Evolutionary conservation across 768 basidiomycete genomes (phyloP).

Genomic region (Crepidotus variabilis): DNA sequence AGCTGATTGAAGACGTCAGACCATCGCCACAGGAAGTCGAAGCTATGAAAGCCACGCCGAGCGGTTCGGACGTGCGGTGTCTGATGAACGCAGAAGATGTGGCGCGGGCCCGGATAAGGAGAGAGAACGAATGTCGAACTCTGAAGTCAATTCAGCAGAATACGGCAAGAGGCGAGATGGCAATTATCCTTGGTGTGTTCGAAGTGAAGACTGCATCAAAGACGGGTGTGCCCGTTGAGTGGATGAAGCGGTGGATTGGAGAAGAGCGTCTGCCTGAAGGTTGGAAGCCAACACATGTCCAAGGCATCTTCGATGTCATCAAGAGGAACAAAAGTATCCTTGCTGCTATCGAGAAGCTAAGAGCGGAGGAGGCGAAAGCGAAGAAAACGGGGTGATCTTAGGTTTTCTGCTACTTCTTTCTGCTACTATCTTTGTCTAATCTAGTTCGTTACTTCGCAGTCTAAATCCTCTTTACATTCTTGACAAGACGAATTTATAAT

Average conservation of each 20-base stretch:
- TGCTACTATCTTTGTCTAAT: not conserved
- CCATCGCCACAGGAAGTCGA: slow-evolving; percentile 25
- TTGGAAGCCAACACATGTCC: slow-evolving; percentile 35
- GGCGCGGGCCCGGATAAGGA: slow-evolving; percentile 45
- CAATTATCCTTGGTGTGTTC: slow-evolving; percentile 58
- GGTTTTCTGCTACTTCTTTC: not conserved
- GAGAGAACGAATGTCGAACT: slow-evolving; percentile 40
- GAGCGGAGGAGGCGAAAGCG: slow-evolving; percentile 15
- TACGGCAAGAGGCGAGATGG: slow-evolving; percentile 68
- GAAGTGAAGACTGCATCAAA: slow-evolving; percentile 31
- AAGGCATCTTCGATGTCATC: slow-evolving; percentile 33
- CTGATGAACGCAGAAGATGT: slow-evolving; percentile 39
- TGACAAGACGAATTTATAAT: not conserved
- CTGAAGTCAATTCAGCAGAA: slow-evolving; percentile 48
- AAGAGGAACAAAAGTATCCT: slow-evolving; percentile 28
- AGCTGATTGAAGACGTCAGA: slow-evolving; percentile 31
- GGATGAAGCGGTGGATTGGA: slow-evolving; percentile 46
- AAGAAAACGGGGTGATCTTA: slow-evolving; percentile 1
- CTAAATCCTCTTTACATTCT: not conserved
- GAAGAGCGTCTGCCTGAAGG: slow-evolving; percentile 48
- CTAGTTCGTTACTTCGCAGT: not conserved
- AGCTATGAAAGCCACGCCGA: slow-evolving; percentile 10
- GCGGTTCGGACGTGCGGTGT: slow-evolving; percentile 15
- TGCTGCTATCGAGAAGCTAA: slow-evolving; percentile 20
- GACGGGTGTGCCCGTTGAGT: slow-evolving; percentile 41